Evolutionary conservation across 2,329 filamentous ascomycete species (phyloP).

Genomic region (Colletotrichum lupini): DNA sequence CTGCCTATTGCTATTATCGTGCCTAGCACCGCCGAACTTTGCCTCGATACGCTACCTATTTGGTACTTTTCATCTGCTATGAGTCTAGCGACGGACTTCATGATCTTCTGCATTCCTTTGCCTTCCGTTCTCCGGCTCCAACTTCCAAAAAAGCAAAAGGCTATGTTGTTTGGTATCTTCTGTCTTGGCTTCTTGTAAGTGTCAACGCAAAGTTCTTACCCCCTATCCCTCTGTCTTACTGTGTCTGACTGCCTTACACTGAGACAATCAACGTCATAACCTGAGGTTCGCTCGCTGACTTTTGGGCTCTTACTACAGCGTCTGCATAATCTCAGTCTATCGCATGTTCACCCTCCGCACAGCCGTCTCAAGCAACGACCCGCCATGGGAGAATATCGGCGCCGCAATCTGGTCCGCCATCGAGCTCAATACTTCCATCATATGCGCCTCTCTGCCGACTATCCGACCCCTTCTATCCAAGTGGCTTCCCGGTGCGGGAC

Average conservation of each 20-base stretch:
- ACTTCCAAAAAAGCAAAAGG: constrained; percentile 41
- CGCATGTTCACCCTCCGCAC: constrained; percentile 45
- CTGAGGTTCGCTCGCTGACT: no score
- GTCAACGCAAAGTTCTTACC: not conserved
- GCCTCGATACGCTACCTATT: constrained; percentile 43
- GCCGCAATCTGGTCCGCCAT: constrained; percentile 49
- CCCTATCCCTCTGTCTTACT: not conserved
- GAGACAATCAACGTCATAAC: no score
- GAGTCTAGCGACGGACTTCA: constrained; percentile 42
- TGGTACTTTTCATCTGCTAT: constrained; percentile 46
- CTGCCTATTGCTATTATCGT: constrained; percentile 41
- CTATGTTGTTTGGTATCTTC: constrained; percentile 43
- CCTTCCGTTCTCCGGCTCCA: constrained; percentile 41
- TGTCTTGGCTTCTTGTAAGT: constrained; percentile 47
- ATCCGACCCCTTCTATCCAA: constrained; percentile 43
- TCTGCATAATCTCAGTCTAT: constrained; percentile 46
- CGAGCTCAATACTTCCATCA: constrained; percentile 51
- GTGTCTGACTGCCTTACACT: not conserved
- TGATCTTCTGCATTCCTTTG: constrained; percentile 43
- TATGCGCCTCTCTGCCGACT: constrained; percentile 52
- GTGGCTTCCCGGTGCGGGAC: constrained; percentile 37
- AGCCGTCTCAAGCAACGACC: constrained; percentile 43
- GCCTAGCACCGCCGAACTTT: constrained; percentile 40
- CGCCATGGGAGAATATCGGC: constrained; percentile 48
- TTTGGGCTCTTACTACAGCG: constrained; percentile 34